phyloP scores from a whole-genome alignment of 768 basidiomycete species.

The Boletus sensibilis region DNA sequence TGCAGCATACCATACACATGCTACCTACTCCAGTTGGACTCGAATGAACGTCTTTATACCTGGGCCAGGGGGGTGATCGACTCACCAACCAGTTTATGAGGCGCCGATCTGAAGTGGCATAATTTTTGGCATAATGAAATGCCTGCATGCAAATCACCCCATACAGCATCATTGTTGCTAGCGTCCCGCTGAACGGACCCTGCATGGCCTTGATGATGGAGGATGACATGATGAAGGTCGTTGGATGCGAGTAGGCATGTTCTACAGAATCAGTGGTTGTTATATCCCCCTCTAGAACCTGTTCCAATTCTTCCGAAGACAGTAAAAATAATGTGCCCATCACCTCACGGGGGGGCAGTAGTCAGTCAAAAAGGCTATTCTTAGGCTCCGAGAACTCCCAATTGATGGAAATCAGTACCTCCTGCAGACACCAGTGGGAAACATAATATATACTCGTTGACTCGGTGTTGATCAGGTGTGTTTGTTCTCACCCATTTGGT shows the following conservation, averaged over 20 bases:
- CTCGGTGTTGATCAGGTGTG: too few species aligned
- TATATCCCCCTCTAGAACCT: neutral
- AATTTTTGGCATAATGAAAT: slow-evolving; percentile 11
- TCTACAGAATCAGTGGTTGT: neutral
- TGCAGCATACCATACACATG: slow-evolving; percentile 9
- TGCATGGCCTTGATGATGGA: slow-evolving; percentile 7
- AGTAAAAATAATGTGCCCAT: too few species aligned
- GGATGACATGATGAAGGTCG: slow-evolving; percentile 3
- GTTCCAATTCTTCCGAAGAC: too few species aligned
- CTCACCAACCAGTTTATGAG: slow-evolving; percentile 15
- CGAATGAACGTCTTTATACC: neutral
- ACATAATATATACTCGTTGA: too few species aligned
- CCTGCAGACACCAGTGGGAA: too few species aligned
- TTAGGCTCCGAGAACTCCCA: too few species aligned
- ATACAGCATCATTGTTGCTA: slow-evolving; percentile 10
- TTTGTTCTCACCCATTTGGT: too few species aligned
- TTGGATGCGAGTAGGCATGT: neutral
- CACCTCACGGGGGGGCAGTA: too few species aligned
- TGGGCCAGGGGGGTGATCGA: neutral
- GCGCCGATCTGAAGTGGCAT: slow-evolving; percentile 4
- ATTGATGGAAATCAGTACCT: too few species aligned
- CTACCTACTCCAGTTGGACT: slow-evolving; percentile 4
- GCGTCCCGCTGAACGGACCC: slow-evolving; percentile 12
- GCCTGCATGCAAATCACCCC: slow-evolving; percentile 19
- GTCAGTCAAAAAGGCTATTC: too few species aligned